Base-by-base conservation (phyloP, 148 eudicot species). In the Cornus suecica region DNA sequence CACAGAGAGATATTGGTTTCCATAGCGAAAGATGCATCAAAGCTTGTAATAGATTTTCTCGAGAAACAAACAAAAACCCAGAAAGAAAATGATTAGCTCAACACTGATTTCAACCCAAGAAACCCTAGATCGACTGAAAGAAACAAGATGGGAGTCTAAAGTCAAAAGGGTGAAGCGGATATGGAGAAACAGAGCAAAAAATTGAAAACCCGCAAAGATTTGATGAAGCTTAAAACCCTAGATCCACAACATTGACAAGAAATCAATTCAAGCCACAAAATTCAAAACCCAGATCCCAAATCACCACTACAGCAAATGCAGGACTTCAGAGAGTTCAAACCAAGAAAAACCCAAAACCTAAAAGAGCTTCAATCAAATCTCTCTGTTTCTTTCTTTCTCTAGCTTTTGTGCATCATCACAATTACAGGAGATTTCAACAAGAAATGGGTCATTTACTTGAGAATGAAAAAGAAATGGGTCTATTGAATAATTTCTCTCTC, bases 11-110 rank as follows among this genome's bases (percentile, higher is more conserved):
- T 70, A 94, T 80, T 74, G 93, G 98, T 77, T 94, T 94, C 98
- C 98, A 94, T 78, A 92, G 86, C 82, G 99, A 88, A 79, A 93
- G 82, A 93, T 93, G 98, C 99, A 96, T 93, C 76, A 80, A 80
- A 83, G 76, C 90, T 76, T 78, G 24, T 4, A 64, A 79, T 70
- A 56, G 69, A 79, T 42, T 56, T 20, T n/a, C n/a, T n/a, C n/a
- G 32, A 28, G 65, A 56, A 51, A 67, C 9, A 37, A 3, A 37
- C n/a, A 65, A 26, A 56, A 70, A 23, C 71, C 61, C 69, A 66
- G 73, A 73, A 76, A 42, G 75, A 76, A n/a, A n/a, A 24, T 16
- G 69, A 73, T 32, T 42, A 73, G 48, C 75, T 42, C 32, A 70
- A 66, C 14, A 32, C 28, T 23, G 66, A 48, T 62, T 25, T 56